Conservation (phyloP, 2,329 filamentous ascomycete genomes). For the Didymella keratinophila region DNA sequence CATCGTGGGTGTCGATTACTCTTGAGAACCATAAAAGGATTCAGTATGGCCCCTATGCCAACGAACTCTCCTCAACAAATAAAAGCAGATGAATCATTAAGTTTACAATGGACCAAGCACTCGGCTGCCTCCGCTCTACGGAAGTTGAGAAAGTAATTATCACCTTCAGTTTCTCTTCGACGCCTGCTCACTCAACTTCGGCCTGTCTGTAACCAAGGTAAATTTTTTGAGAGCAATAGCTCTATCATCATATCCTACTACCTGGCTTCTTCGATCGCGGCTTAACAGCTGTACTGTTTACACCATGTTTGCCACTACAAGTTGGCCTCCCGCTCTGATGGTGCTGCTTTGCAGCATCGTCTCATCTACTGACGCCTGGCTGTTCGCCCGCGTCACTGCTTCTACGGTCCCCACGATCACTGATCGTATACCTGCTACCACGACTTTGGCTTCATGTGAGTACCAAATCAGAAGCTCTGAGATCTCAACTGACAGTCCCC, state of each 20-base stretch:
- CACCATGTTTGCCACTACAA: not conserved
- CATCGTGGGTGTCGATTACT: not conserved
- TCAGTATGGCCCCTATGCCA: not conserved
- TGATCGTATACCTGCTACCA: not conserved
- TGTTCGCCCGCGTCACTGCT: not conserved
- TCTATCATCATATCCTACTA: not conserved
- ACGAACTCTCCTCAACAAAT: not conserved
- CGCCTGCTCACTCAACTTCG: not conserved
- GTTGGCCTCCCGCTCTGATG: not conserved
- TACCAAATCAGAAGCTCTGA: not conserved
- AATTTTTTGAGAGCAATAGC: not conserved
- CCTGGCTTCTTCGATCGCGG: not conserved
- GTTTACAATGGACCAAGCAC: not conserved
- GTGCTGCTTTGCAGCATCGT: not conserved
- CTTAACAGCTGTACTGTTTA: not conserved
- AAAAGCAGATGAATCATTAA: not conserved
- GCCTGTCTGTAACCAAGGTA: not conserved
- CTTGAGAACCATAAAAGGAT: not conserved
- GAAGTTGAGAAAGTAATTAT: not conserved
- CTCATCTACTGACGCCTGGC: not conserved
- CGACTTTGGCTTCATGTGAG: not conserved
- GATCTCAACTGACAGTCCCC: not conserved
- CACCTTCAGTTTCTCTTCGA: not conserved
- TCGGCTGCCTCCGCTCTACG: not conserved
- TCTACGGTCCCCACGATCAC: not conserved